Base-by-base conservation (phyloP, 495 filamentous ascomycete species). In the Neurospora sublineolata region DNA sequence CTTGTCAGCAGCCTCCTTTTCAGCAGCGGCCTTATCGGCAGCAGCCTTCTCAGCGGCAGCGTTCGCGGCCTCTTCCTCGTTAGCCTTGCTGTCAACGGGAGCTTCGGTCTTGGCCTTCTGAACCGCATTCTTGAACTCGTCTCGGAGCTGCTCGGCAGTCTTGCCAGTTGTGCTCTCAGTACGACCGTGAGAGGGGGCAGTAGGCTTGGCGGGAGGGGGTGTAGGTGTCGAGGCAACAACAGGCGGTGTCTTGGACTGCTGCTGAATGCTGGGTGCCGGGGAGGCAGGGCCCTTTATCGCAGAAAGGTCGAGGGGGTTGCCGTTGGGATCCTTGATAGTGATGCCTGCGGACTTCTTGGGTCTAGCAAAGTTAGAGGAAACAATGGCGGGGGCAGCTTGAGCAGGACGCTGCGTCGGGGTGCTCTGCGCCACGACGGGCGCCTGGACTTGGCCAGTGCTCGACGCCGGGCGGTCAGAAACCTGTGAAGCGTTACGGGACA, bases 401-500 rank as follows among this genome's bases (percentile, higher is more conserved):
- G 86, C 58, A 83, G 87, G 40, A 85, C 89, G 75, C 84, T 87
- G 76, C 68, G 80, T 78, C 18, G 82, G 77, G 0, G 85, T 85
- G 40, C 82, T 80, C 37, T 84, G 81, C 30, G 82, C 77, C 72
- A 84, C 79, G 33, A 80, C 79, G 30, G 85, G 84, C 11, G 81
- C 82, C 72, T 83, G 83, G 68, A 41, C 75, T 75, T 92, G 92
- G 44, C 91, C 87, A 67, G 94, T 86, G 80, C 92, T 94, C 30
- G 94, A 94, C 18, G 86, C 84, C 11, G 94, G 93, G 70, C 93
- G 89, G 74, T 95, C 78, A 30, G 90, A 94, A 42, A 94, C 83
- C 78, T 95, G 91, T 8, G 94, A 97, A 4, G 92, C 87, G 68
- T 88, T 91, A 76, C 94, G 91, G 9, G 93, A 94, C 88, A 97